Conservation (phyloP, 192 early-diverging fungal genomes). For the Backusella liffmaniae region DNA sequence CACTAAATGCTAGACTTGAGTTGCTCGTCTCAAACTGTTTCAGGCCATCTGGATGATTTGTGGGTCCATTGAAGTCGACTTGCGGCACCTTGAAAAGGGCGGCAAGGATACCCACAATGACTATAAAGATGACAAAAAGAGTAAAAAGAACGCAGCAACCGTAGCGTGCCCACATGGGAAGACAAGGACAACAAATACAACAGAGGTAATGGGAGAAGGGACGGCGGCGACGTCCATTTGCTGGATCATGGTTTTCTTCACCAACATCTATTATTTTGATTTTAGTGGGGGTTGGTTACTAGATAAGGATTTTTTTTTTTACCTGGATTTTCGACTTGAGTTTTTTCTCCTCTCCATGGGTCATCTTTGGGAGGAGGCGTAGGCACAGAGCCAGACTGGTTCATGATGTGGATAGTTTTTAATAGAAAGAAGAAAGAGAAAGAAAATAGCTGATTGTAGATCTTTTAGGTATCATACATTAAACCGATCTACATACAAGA, state of each 20-base stretch:
- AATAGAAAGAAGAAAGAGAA: background rate
- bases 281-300: background rate
- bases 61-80: constrained; percentile 28
- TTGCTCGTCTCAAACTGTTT: constrained; percentile 10
- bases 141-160: constrained; percentile 15
- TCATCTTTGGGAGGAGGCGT: background rate
- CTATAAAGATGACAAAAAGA: constrained; percentile 7
- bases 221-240: background rate
- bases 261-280: background rate
- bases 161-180: constrained; percentile 27
- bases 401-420: background rate
- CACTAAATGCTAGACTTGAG: background rate
- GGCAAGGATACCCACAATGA: constrained; percentile 23
- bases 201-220: constrained; percentile 12
- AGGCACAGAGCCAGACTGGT: background rate
- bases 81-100: constrained; percentile 33
- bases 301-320: background rate
- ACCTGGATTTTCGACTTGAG: background rate
- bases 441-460: background rate
- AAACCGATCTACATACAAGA: background rate
- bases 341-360: background rate
- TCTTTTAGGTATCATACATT: background rate
- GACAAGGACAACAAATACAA: constrained; percentile 26
- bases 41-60: constrained; percentile 2
- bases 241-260: background rate